Evolutionary conservation across 2,329 filamentous ascomycete species (phyloP), one percentile per base, ranked within the genome.

Genomic region (Fusarium udum): DNA sequence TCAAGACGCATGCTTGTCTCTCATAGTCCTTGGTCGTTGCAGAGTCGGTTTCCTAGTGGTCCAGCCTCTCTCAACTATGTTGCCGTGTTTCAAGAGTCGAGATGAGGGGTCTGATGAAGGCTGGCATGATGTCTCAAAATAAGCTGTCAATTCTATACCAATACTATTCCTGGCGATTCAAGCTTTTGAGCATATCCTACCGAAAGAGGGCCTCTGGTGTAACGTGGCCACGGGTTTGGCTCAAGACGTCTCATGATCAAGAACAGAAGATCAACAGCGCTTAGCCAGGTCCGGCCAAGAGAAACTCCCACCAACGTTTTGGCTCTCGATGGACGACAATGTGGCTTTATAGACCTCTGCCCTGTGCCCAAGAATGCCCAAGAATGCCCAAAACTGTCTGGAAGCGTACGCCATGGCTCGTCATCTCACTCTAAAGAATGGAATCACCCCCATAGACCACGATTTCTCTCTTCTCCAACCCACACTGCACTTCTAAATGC

Each of bases 271-370:
- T 59, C 40, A 43, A 22, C 40, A 31, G 31, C 51, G 34, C 67
- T 40, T 69, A 65, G 48, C 67, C 66, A 59, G 22, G 52, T 65
- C 67, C 67, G 66, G 66, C 36, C 46, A 40, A 55, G 28, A 59
- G 31, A 49, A 28, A 15, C 46, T 52, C 36, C 45, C 51, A 65
- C 42, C 31, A 70, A 53, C 66, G 40, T 55, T 43, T 46, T 53
- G 45, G 36, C 40, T 37, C 15, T 37, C 16, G 31, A 39, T 45
- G 18, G 24, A 55, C 39, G 60, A 42, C 20, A 48, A 46, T 32
- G 42, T 48, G 26, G 20, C 18, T 57, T 60, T 39, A 13, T 16
- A 34, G 51, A 28, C n/a, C 20, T 57, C 48, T 56, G 24, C 2
- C 28, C 18, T 59, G 20, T 40, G 28, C 42, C 20, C 13, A 53